Conservation (phyloP, 2,329 filamentous ascomycete genomes). For the Curvularia sp. region DNA sequence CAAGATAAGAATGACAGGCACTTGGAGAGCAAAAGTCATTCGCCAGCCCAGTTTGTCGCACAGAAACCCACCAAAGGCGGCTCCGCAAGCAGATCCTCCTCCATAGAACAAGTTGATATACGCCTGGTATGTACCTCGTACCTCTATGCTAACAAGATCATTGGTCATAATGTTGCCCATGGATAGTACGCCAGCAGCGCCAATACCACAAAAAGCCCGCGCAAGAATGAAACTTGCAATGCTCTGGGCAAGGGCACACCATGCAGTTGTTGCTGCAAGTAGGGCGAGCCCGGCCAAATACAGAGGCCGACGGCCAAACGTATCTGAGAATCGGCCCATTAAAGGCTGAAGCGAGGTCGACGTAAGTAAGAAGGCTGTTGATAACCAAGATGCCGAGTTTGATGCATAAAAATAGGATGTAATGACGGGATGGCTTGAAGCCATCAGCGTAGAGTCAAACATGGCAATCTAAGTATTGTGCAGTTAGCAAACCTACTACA, state of each 20-base stretch:
- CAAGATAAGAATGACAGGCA: constrained; percentile 57
- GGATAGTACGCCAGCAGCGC: constrained; percentile 73
- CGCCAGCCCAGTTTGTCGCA: constrained; percentile 76
- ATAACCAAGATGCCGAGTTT: constrained; percentile 82
- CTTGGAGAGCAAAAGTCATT: constrained; percentile 68
- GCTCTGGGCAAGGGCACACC: constrained; percentile 71
- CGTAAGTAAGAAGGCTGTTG: constrained; percentile 78
- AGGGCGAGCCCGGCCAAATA: constrained; percentile 69
- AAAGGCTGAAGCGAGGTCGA: constrained; percentile 79
- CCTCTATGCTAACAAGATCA: constrained; percentile 76
- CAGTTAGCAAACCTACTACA: not conserved
- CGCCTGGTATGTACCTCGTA: constrained; percentile 74
- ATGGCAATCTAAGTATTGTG: constrained; percentile 41
- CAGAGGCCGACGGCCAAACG: constrained; percentile 70
- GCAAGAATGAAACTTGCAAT: constrained; percentile 76
- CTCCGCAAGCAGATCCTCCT: constrained; percentile 60
- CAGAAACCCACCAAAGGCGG: constrained; percentile 72
- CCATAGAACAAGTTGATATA: constrained; percentile 71
- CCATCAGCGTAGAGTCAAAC: constrained; percentile 84
- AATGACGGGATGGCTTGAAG: constrained; percentile 79
- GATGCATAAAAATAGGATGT: constrained; percentile 80
- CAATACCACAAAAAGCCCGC: constrained; percentile 73
- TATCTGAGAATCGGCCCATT: constrained; percentile 76
- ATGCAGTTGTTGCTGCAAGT: constrained; percentile 70
- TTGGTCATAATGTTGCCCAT: constrained; percentile 74